Evolutionary conservation across 805 yeast species (phyloP).

Genomic region (Candida sonorensis): DNA sequence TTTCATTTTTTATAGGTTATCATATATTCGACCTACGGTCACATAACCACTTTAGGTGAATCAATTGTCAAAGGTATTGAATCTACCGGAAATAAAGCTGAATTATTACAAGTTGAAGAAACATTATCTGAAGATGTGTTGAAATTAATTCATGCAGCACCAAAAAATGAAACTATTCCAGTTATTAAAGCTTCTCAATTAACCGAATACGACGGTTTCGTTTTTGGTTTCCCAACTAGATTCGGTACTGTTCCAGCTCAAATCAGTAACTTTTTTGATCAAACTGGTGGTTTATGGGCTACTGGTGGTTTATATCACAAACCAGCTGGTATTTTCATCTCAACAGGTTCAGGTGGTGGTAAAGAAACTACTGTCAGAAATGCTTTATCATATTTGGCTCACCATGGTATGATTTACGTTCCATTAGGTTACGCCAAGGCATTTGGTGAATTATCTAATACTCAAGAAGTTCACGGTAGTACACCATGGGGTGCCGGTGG

Average conservation of each 20-base stretch:
- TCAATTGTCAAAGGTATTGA: constrained; percentile 62
- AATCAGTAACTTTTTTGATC: constrained; percentile 68
- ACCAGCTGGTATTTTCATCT: constrained; percentile 64
- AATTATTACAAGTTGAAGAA: constrained; percentile 70
- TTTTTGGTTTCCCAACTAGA: constrained; percentile 85
- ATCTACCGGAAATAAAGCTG: constrained; percentile 62
- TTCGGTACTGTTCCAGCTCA: constrained; percentile 79
- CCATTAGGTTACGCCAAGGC: constrained; percentile 68
- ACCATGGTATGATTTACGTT: constrained; percentile 75
- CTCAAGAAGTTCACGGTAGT: constrained; percentile 69
- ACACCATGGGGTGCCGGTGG: constrained; percentile 87
- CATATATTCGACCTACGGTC: constrained; percentile 75
- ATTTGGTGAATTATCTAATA: constrained; percentile 45
- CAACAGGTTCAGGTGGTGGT: constrained; percentile 82
- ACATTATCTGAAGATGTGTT: constrained; percentile 60
- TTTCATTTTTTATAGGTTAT: constrained; percentile 14
- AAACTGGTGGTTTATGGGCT: constrained; percentile 79
- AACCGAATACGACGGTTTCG: constrained; percentile 64
- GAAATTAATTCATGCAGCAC: constrained; percentile 52
- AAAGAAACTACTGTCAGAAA: constrained; percentile 67
- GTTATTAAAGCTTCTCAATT: constrained; percentile 54
- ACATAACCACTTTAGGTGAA: constrained; percentile 61
- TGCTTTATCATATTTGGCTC: constrained; percentile 57
- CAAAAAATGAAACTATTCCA: constrained; percentile 52
- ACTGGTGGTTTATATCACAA: constrained; percentile 66